Base-by-base conservation (phyloP, 768 basidiomycete species). In the Coprinopsis strossmayeri region DNA sequence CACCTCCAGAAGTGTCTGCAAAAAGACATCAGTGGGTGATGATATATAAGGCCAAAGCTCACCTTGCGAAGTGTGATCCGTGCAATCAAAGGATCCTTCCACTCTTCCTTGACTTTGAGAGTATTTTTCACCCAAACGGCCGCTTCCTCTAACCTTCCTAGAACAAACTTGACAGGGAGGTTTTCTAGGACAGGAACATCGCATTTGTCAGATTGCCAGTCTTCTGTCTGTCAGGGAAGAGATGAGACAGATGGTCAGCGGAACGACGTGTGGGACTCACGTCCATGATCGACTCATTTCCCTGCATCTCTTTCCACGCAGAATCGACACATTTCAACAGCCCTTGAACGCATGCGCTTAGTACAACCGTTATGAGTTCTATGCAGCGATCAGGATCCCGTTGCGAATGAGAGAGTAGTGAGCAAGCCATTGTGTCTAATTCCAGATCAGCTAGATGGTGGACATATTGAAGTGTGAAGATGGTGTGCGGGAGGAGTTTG, bases 161-260 rank as follows among this genome's bases (percentile, higher is more conserved):
- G 50, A 21, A 87, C 63, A 48, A 74, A 72, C 40, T 69, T 68
- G 15, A 78, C 74, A 15, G 79, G 73, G 23, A 82, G 62, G 5
- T 74, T 71, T 64, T 93, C 87, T 9, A 83, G 70, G 3, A 94
- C 69, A 0, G 81, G 78, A 0, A 94, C 73, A 17, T 91, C 91
- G 56, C 82, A 86, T 66, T 92, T 93, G 54, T 96, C 92, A 49
- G 85, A 76, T 62, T 91, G 88, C 83, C 88, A 91, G 57, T 92
- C 90, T 71, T 92, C 91, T 52, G 78, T 71, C 90, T 91, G 52
- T 7, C 53, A 39, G 11, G n/a, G n/a, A n/a, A n/a, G n/a, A n/a
- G n/a, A n/a, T n/a, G n/a, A n/a, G n/a, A n/a, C n/a, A n/a, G n/a
- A n/a, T n/a, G n/a, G n/a, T n/a, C n/a, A n/a, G n/a, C n/a, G n/a